phyloP scores from a whole-genome alignment of 768 basidiomycete genomes.

The Pisolithus orientalis region DNA sequence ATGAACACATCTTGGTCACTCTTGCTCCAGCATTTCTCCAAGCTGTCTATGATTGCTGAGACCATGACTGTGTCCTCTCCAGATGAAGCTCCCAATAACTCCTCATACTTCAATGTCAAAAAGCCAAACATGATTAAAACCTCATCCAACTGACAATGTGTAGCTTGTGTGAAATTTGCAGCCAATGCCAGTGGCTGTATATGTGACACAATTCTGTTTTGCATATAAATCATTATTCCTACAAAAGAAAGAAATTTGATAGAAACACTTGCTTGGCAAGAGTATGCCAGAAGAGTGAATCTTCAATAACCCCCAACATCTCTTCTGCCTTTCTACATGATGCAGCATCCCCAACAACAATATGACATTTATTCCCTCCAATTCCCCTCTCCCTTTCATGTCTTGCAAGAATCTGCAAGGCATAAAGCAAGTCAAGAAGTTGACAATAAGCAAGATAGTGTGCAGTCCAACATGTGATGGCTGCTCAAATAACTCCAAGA shows the following conservation, averaged over 20 bases:
- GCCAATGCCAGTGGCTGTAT: background rate
- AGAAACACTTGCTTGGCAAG: background rate
- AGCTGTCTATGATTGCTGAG: conserved; percentile 22
- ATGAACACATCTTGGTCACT: conserved; percentile 21
- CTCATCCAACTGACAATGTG: conserved; percentile 26
- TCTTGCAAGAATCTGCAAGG: background rate
- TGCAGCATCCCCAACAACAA: conserved; percentile 20
- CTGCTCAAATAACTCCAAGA: background rate
- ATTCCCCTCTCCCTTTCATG: background rate
- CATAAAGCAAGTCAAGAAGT: background rate
- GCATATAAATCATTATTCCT: too few relatives aligned
- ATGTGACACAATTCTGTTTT: background rate
- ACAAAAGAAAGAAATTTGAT: too few relatives aligned
- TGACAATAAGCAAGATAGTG: background rate
- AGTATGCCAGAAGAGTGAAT: background rate
- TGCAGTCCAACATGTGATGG: background rate
- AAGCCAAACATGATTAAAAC: conserved; percentile 28
- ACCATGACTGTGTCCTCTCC: conserved; percentile 4
- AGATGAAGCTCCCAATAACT: background rate
- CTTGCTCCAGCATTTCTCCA: conserved; percentile 16
- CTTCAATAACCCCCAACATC: background rate
- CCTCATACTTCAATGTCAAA: conserved; percentile 13
- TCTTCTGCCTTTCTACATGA: background rate
- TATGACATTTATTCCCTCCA: background rate
- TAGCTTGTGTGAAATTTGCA: conserved; percentile 19